Evolutionary conservation across 129 eudicot species (phyloP).

Genomic region (Smallanthus sonchifolius): DNA sequence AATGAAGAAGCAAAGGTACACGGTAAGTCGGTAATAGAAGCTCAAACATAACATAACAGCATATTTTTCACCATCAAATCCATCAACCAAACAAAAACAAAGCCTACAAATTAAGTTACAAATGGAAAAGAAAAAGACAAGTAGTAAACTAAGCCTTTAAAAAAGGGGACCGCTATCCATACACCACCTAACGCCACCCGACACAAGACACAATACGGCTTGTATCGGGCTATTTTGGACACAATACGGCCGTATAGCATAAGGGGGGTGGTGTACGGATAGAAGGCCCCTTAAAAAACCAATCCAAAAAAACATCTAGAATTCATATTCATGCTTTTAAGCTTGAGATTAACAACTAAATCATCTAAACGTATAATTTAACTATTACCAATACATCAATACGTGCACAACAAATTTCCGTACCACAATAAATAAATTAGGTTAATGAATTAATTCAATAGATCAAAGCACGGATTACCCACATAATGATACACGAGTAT

Average conservation of each 20-base stretch:
- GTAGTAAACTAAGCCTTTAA: too few species aligned
- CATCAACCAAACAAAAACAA: conserved; percentile 14
- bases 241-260: too few species aligned
- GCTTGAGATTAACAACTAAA: background rate
- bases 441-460: background rate
- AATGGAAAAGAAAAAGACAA: too few species aligned
- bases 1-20: conserved; percentile 9
- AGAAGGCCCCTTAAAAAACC: too few species aligned
- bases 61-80: background rate
- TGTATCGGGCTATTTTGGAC: too few species aligned
- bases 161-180: too few species aligned
- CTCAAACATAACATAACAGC: background rate
- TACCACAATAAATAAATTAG: background rate
- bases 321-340: background rate
- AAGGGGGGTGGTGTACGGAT: too few species aligned
- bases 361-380: background rate
- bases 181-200: too few species aligned
- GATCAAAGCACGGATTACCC: background rate
- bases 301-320: too few species aligned
- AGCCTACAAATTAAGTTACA: background rate
- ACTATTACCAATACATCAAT: background rate
- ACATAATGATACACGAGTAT: conserved; percentile 14
- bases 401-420: background rate
- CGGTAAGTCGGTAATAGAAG: background rate
- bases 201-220: too few species aligned